phyloP scores from a whole-genome alignment of 371 early-diverging fungal genomes.

The Phascolomyces articulosus region DNA sequence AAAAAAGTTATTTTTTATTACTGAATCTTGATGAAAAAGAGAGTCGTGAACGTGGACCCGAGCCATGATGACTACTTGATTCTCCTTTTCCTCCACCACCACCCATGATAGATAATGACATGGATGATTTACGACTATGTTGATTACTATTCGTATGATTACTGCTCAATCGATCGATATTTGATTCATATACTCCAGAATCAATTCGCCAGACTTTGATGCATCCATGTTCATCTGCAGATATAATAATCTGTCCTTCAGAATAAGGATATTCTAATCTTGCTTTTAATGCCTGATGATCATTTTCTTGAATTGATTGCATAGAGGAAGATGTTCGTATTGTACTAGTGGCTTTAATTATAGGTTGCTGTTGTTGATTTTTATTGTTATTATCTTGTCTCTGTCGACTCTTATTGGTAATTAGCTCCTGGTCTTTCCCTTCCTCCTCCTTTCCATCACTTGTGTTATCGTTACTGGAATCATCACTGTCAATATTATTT shows the following conservation, averaged over 20 bases:
- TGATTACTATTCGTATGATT: neutral
- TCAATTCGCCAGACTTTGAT: constrained; percentile 73
- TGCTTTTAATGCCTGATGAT: neutral
- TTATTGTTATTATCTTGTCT: neutral
- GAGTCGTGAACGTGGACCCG: neutral
- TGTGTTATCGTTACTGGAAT: too few relatives aligned
- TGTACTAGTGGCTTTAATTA: neutral
- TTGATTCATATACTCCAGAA: constrained; percentile 28
- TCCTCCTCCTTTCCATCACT: too few relatives aligned
- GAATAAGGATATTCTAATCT: constrained; percentile 23
- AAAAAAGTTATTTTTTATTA: neutral
- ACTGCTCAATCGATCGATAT: neutral
- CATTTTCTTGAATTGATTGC: neutral
- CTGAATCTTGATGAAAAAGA: neutral
- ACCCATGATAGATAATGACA: neutral
- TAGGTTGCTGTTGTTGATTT: neutral
- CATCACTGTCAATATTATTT: neutral
- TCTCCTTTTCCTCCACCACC: neutral
- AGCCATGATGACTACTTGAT: neutral
- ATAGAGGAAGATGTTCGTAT: neutral
- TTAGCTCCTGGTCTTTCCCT: too few relatives aligned
- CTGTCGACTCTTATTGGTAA: too few relatives aligned
- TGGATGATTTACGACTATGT: neutral
- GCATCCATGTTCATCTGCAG: constrained; percentile 63
- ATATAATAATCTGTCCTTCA: constrained; percentile 65